These are phyloP conservation scores for Trametes coccinea DNA, from an alignment of 768 basidiomycete species.

Conservation along the genomic window DNA sequence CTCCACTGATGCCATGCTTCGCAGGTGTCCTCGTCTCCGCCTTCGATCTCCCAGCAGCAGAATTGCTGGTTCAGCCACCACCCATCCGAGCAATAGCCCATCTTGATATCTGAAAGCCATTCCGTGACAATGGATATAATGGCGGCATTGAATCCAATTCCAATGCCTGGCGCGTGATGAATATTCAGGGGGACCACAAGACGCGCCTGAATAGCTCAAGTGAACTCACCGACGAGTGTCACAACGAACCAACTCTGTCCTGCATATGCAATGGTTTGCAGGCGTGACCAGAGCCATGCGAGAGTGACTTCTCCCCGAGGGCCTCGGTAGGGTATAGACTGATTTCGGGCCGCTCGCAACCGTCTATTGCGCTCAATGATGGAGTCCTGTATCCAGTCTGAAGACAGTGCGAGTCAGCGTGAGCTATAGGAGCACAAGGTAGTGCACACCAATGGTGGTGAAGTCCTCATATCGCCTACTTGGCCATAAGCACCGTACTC, in stretches of 20 bases:
- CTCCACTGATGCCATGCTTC: slow-evolving; percentile 94
- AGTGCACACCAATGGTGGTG: slow-evolving; percentile 76
- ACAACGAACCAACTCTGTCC: slow-evolving; percentile 94
- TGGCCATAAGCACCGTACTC: not conserved
- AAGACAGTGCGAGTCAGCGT: slow-evolving; percentile 7
- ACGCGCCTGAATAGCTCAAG: not conserved
- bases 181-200: not conserved
- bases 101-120: slow-evolving; percentile 97
- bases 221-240: slow-evolving; percentile 72
- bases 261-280: slow-evolving; percentile 59
- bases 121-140: slow-evolving; percentile 93
- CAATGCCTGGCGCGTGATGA: slow-evolving; percentile 56
- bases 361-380: slow-evolving; percentile 84
- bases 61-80: slow-evolving; percentile 99
- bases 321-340: slow-evolving; percentile 44
- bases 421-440: slow-evolving; percentile 11
- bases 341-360: slow-evolving; percentile 55
- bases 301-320: slow-evolving; percentile 52
- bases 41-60: slow-evolving; percentile 96
- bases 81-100: slow-evolving; percentile 93
- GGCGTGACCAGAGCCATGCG: slow-evolving; percentile 61
- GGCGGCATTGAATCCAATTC: slow-evolving; percentile 93
- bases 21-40: slow-evolving; percentile 76
- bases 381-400: slow-evolving; percentile 98
- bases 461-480: slow-evolving; percentile 91